These are phyloP conservation scores for Citrus mangshanensis DNA, from an alignment of 345 rosid genomes.

Conservation along the genomic window DNA sequence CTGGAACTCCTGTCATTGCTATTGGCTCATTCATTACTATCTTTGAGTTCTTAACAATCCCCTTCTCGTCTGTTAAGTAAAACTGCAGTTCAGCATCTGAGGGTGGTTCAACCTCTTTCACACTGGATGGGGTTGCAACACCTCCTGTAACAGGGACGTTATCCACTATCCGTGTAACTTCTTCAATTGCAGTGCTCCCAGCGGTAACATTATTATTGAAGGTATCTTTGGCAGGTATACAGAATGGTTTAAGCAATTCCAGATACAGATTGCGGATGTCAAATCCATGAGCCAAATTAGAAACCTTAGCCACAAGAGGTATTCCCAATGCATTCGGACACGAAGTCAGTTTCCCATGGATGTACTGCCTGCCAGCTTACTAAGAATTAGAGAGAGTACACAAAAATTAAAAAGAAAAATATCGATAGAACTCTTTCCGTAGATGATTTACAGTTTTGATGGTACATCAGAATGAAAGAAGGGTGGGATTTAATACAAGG, in stretches of 20 bases:
- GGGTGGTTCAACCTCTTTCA: slow-evolving; percentile 36
- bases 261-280: slow-evolving; percentile 55
- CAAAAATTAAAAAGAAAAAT: background rate
- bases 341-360: slow-evolving; percentile 53
- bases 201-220: slow-evolving; percentile 25
- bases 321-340: slow-evolving; percentile 67
- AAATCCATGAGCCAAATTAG: slow-evolving; percentile 49
- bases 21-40: slow-evolving; percentile 56
- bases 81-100: slow-evolving; percentile 58
- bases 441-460: background rate
- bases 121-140: slow-evolving; percentile 28
- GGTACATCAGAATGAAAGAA: background rate
- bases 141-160: slow-evolving; percentile 28
- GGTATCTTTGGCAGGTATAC: slow-evolving; percentile 33
- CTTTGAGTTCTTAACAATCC: slow-evolving; percentile 44
- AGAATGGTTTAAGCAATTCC: slow-evolving; percentile 63
- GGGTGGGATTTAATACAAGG: background rate
- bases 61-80: slow-evolving; percentile 69
- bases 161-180: slow-evolving; percentile 37
- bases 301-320: slow-evolving; percentile 76
- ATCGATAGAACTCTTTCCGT: background rate
- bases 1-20: slow-evolving; percentile 31
- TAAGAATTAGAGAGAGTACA: slow-evolving; percentile 15
- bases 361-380: slow-evolving; percentile 53
- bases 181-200: slow-evolving; percentile 38